Evolutionary conservation across 805 yeast genomes (phyloP), one percentile per base, ranked within the genome.

Genomic region (Crinitomyces ghanaensis): DNA sequence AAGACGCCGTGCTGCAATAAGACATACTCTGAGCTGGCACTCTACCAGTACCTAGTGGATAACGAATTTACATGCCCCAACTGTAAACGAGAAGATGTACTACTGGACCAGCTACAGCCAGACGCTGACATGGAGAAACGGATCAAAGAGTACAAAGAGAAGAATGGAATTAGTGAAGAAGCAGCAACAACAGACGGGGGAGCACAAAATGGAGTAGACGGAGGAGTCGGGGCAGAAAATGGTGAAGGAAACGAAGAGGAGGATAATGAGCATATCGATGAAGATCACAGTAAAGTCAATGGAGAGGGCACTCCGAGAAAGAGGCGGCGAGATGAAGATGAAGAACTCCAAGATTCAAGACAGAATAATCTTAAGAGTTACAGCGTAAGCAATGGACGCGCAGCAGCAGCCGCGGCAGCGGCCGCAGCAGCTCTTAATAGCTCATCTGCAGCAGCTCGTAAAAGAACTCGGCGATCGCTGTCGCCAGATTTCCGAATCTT

Each of bases 41-140:
- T 80, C 35, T 86, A 80, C 46, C 72, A 71, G 40, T 53, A 67
- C 5, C 59, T 88, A 17, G 65, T 88, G 33, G 93, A 82, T 18
- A 70, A 74, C 36, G 97, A 88, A 50, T 88, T 88, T 59, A 74
- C 71, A 24, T 88, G 98, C 58, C 97, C 98, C 4, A 76, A 74
- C 42, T 88, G 98, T 60, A 72, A 68, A 2, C 68, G 65, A 12
- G 73, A 70, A 16, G 95, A 85, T 37, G 66, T 82, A 1, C 74
- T 74, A 40, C 63, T 88, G 31, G 98, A 88, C 55, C 68, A 76
- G 12, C 60, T 88, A 29, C 62, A 63, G 4, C 63, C 66, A 1
- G 85, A 83, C 49, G 62, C 63, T 30, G 81, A 69, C n/a, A 61
- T 73, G 50, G 70, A 70, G 35, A 54, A 57, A 20, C 65, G 70